Conservation (phyloP, 164 flowering plant genomes). For the Sedum album region DNA sequence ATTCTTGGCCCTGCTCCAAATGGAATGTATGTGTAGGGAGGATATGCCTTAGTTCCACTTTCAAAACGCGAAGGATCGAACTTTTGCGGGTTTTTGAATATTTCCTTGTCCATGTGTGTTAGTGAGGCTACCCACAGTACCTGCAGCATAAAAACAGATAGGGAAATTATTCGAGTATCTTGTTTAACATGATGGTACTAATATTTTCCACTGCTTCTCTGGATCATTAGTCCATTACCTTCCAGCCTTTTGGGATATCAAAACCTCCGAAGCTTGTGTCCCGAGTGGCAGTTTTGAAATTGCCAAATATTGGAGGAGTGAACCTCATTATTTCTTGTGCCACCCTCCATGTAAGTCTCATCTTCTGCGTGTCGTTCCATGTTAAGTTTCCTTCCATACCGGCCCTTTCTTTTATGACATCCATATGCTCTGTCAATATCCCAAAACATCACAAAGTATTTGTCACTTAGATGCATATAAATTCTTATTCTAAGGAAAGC, state of each 20-base stretch:
- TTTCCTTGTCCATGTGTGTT: slow-evolving; percentile 20
- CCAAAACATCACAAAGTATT: not conserved
- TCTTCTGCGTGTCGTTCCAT: slow-evolving; percentile 22
- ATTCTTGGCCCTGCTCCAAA: slow-evolving; percentile 26
- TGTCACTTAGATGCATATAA: not conserved
- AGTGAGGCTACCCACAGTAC: slow-evolving; percentile 19
- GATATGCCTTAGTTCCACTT: slow-evolving; percentile 12
- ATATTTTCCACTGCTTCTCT: not conserved
- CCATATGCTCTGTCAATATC: slow-evolving; percentile 20
- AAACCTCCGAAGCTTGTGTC: slow-evolving; percentile 22
- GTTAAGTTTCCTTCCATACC: slow-evolving; percentile 14
- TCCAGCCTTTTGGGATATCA: slow-evolving; percentile 32
- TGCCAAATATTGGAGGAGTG: slow-evolving; percentile 19
- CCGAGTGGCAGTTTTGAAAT: slow-evolving; percentile 12
- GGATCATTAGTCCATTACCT: slow-evolving; percentile 12
- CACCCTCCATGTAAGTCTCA: slow-evolving; percentile 25
- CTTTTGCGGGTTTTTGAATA: slow-evolving; percentile 21
- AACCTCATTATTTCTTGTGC: slow-evolving; percentile 25
- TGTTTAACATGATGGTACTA: not conserved
- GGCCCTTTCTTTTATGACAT: slow-evolving; percentile 9
- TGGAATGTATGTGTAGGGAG: slow-evolving; percentile 23
- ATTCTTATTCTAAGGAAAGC: too few species aligned
- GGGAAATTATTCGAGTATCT: not conserved
- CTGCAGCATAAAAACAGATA: slow-evolving; percentile 5
- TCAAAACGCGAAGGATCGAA: slow-evolving; percentile 29